These are phyloP conservation scores for Nicotiana benthamiana DNA, from an alignment of 257 asterid genomes.

Conservation along the genomic window DNA sequence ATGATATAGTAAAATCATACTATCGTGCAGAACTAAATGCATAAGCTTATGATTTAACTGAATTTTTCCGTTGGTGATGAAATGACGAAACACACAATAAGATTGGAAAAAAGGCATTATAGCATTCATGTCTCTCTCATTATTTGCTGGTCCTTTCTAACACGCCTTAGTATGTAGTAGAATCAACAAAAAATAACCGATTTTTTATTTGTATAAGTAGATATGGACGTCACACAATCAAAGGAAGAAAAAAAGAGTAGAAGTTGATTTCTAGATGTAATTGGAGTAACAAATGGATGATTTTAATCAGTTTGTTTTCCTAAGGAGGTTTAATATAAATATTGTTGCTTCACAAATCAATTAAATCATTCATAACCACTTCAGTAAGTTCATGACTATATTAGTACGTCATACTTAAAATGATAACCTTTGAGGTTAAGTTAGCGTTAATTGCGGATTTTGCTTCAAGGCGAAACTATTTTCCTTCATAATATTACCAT, in stretches of 20 bases:
- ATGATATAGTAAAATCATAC: background rate
- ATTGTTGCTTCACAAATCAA: background rate
- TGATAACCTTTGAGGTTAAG: background rate
- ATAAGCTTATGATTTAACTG: background rate
- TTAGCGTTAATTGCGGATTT: background rate
- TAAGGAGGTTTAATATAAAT: background rate
- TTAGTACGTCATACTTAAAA: background rate
- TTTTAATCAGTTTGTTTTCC: background rate
- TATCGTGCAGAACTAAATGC: background rate
- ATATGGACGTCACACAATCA: background rate
- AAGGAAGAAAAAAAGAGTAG: background rate
- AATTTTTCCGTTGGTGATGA: background rate
- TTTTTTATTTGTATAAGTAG: background rate
- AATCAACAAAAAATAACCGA: background rate
- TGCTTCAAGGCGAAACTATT: background rate
- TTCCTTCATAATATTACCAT: too few species aligned
- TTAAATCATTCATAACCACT: background rate
- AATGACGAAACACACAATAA: background rate
- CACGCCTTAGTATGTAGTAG: background rate
- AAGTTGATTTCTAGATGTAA: background rate
- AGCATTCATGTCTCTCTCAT: background rate
- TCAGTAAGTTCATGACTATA: background rate
- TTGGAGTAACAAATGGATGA: background rate
- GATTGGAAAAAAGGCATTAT: background rate
- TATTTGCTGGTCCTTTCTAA: background rate